Base-by-base conservation (phyloP, 2,329 filamentous ascomycete species). In the Orbilia ellipsospora region DNA sequence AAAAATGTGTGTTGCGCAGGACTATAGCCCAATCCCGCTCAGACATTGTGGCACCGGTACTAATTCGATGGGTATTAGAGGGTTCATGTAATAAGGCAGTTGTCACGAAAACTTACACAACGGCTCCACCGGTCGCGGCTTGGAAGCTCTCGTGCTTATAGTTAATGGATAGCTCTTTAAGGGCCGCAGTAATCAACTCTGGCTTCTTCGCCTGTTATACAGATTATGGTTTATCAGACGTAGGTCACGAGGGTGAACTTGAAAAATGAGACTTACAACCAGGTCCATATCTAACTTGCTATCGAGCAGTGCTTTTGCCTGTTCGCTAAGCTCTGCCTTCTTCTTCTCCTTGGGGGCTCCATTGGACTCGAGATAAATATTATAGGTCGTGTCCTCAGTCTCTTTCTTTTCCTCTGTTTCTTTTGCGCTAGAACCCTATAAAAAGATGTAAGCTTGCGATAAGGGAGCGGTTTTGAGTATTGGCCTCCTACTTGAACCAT, bases 261-360 rank as follows among this genome's bases (percentile, higher is more conserved):
- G 42, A 3, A 12, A 4, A 4, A 45, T 13, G 16, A 23, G 13
- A 63, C 48, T 20, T 18, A 64, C 61, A 16, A 64, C 28, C 16
- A 64, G 26, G 61, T 64, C 28, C 61, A 64, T 64, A 31, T 64
- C 50, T 6, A 64, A 31, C 31, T 64, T 55, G 31, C 48, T 64
- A 1, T 55, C n/a, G 0, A 64, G 50, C 10, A 64, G 16, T 2
- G 26, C 31, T 16, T 64, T 64, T 10, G 61, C 8, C 2, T 50
- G 51, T 10, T 52, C 45, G 28, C 61, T 64, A 20, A 64, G 61
- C 18, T 45, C 42, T 3, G 12, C 16, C 51, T 48, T 55, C 8
- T 40, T 56, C 13, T 56, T 65, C 10, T 26, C 16, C 48, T 65
- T 63, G 4, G 60, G 48, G 4, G 15, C 52, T 28, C 13, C 23